Base-by-base conservation (phyloP, 345 rosid genomes). In the Aethionema arabicum region DNA sequence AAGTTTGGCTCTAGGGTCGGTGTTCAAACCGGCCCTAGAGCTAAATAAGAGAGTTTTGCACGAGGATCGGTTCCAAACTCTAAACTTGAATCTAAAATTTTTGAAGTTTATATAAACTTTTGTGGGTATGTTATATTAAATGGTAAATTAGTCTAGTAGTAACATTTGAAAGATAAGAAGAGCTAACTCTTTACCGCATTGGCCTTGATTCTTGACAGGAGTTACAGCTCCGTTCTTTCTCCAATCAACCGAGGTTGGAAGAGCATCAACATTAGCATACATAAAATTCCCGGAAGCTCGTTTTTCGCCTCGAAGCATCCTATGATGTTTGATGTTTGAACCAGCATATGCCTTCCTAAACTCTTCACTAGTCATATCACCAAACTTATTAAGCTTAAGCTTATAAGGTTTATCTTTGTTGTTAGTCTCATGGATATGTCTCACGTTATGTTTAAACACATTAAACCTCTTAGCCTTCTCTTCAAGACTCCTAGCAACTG, bases 281-380 rank as follows among this genome's bases (percentile, higher is more conserved):
- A 74, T 81, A 74, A 92, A 92, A 66, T 64, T 79, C 2, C 77
- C 75, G 2, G 72, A 74, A 21, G 13, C 37, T 6, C 3, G 69
- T 73, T 6, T 78, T 84, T 0, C 61, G 43, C 84, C 87, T 4
- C 57, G 83, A 70, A 89, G 69, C 84, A 80, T 83, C 59, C 69
- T 66, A 67, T 83, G 87, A 65, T 89, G 98, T 32, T 76, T 77
- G 37, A 92, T 57, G 79, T 89, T 87, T 4, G 96, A 87, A 11
- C 91, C 81, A 0, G 98, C 85, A 13, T 78, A 89, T 13, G 57
- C 14, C 44, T 43, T 77, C 52, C 74, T 70, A 65, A 92, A 89
- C 57, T 89, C 96, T 29, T 82, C 84, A 52, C 73, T 89, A 2
- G 98, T 92, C 89, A 87, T 72, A 67, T 92, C 96, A 3, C 89